A percentile compares a stretch with the other conserved stretches of the same genome.
Evolutionary conservation across 305 asterid genomes (phyloP).

Genomic region (Solanum hybrid): DNA sequence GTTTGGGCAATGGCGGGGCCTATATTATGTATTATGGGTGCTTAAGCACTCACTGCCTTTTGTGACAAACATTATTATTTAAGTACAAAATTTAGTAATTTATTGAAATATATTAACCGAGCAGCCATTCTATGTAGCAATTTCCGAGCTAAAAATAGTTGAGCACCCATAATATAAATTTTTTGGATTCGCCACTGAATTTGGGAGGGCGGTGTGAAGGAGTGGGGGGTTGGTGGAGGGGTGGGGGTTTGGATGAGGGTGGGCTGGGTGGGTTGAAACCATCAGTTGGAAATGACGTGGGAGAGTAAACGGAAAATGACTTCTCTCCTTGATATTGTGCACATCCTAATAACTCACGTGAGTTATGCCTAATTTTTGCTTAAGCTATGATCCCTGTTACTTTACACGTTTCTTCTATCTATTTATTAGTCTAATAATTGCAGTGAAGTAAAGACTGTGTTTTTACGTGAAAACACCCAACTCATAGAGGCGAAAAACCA

Average conservation of each 20-base stretch:
- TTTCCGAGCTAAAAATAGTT: too few species aligned
- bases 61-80: not conserved
- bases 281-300: not conserved
- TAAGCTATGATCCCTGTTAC: not conserved
- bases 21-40: not conserved
- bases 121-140: not conserved
- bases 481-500: not conserved
- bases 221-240: not conserved
- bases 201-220: not conserved
- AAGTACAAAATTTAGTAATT: not conserved
- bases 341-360: not conserved
- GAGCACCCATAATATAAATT: too few species aligned
- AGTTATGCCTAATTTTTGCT: not conserved
- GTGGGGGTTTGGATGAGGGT: not conserved
- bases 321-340: not conserved
- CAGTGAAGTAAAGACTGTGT: not conserved
- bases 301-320: not conserved
- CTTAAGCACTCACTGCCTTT: not conserved
- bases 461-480: not conserved
- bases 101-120: not conserved
- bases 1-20: not conserved
- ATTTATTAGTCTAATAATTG: not conserved
- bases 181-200: not conserved
- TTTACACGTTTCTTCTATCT: not conserved
- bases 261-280: not conserved